Evolutionary conservation across 176 grass and related monocot genomes (phyloP).

Genomic region (Lolium perenne): DNA sequence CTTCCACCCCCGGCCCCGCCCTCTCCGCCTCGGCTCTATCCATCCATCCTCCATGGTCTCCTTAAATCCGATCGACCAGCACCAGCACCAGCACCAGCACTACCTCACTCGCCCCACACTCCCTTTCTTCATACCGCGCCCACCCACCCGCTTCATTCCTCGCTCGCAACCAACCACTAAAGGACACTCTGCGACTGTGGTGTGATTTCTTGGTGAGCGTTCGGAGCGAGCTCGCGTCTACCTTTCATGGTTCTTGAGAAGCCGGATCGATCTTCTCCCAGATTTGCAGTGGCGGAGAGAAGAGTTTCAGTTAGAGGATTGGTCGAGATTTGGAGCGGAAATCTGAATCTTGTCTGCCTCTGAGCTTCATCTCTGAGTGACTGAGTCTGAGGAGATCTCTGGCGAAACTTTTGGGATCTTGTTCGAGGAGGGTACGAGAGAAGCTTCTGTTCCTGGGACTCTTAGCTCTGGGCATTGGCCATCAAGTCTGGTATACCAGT

Average conservation of each 20-base stretch:
- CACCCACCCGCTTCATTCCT: not conserved
- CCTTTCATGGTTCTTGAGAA: slow-evolving; percentile 3
- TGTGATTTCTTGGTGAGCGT: slow-evolving; percentile 6
- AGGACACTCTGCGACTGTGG: not conserved
- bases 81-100: not conserved
- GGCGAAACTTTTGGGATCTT: not conserved
- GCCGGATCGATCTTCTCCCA: slow-evolving; percentile 1
- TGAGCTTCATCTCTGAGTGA: too few species aligned
- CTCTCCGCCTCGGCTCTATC: not conserved
- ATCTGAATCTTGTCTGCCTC: not conserved
- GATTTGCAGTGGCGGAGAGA: not conserved
- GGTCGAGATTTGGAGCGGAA: not conserved
- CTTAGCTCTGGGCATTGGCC: not conserved
- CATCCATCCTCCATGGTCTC: not conserved
- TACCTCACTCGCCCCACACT: not conserved
- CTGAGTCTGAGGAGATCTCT: not conserved
- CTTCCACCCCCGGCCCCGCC: slow-evolving; percentile 1
- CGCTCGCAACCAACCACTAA: not conserved
- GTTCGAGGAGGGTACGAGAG: not conserved
- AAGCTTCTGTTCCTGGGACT: not conserved
- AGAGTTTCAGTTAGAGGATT: too few species aligned
- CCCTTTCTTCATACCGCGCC: not conserved
- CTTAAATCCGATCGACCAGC: slow-evolving; percentile 15
- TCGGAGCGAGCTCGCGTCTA: not conserved
- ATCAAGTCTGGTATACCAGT: not conserved